Evolutionary conservation across 805 yeast species (phyloP), one percentile per base, ranked within the genome.

Genomic region (Pichia kluyveri): DNA sequence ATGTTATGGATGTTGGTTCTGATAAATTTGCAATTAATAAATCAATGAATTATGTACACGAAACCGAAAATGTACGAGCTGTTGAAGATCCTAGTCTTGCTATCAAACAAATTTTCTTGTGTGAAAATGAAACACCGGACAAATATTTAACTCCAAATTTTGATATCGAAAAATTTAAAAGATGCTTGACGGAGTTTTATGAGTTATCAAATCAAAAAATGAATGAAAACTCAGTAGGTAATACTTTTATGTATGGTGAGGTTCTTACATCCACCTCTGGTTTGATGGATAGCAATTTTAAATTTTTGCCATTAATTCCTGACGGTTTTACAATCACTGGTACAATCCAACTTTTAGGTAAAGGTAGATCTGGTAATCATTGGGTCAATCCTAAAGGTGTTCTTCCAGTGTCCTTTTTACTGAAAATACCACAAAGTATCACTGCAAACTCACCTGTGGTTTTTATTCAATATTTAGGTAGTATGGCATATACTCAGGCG

Each of bases 331-430:
- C 80, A 1, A 63, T 82, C 11, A 73, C 81, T 4, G 96, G 95
- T 0, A 82, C 90, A 1, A 77, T 84, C 4, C 99, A 93, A 63
- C 82, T 87, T 1, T 76, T 88, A 0, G 99, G 99, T 1, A 73
- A 91, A 43, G 99, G 99, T 3, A 77, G 99, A 48, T 95, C 97
- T 15, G 95, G 93, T 1, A 93, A 93, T 55, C 82, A 80, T 2
- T 93, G 99, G 99, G 83, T 93, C 26, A 90, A 87, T 55, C 99
- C 99, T 4, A 73, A 76, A 26, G 99, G 99, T 11, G 95, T 89
- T 1, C 67, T 88, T 63, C 96, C 98, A 0, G 77, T 81, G 8
- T 87, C 96, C 0, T 75, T 80, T 1, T 77, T 87, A 11, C 62
- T 86, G 51, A 75, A 80, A 44, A 66, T 89, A 14, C 80, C 86